These are phyloP conservation scores for Beta vulgaris DNA, from an alignment of 148 eudicot genomes.

Conservation along the genomic window DNA sequence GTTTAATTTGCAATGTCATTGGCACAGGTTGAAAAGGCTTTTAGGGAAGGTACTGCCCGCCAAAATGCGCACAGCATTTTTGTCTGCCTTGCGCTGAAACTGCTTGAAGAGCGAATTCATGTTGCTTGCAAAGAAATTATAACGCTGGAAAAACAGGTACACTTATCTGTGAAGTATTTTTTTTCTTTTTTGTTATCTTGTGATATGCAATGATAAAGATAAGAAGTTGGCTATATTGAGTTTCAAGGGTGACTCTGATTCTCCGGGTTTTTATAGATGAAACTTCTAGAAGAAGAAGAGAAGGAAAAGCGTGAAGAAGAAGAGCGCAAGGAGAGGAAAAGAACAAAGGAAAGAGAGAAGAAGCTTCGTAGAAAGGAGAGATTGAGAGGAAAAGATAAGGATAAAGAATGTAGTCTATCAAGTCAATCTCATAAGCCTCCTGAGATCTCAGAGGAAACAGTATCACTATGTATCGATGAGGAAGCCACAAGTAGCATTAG, in stretches of 20 bases:
- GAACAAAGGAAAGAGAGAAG: conserved; percentile 88
- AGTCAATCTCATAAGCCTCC: conserved; percentile 33
- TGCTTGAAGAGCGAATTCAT: conserved; percentile 88
- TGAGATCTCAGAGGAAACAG: conserved; percentile 38
- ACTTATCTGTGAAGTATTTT: neutral
- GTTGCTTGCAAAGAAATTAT: conserved; percentile 96
- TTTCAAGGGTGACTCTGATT: conserved; percentile 19
- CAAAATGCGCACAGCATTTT: conserved; percentile 99
- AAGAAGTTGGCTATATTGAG: conserved; percentile 16
- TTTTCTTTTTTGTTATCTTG: neutral
- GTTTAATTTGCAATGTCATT: conserved; percentile 9
- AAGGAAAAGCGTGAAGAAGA: conserved; percentile 96
- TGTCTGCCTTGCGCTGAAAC: conserved; percentile 88
- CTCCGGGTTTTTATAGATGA: conserved; percentile 41
- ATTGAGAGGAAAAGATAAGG: conserved; percentile 86
- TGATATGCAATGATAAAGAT: neutral
- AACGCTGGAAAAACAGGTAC: conserved; percentile 89
- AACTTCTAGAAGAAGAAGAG: conserved; percentile 99
- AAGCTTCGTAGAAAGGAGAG: conserved; percentile 95
- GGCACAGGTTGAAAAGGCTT: conserved; percentile 93
- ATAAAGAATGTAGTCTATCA: conserved; percentile 52
- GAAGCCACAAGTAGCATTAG: conserved; percentile 32
- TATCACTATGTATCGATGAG: conserved; percentile 39
- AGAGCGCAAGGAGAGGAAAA: conserved; percentile 87
- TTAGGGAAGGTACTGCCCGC: conserved; percentile 95